A percentile compares a stretch with the other conserved stretches of the same genome.
These are phyloP conservation scores for Colletotrichum falcatum DNA, from an alignment of 2,329 filamentous ascomycete genomes.

Conservation along the genomic window DNA sequence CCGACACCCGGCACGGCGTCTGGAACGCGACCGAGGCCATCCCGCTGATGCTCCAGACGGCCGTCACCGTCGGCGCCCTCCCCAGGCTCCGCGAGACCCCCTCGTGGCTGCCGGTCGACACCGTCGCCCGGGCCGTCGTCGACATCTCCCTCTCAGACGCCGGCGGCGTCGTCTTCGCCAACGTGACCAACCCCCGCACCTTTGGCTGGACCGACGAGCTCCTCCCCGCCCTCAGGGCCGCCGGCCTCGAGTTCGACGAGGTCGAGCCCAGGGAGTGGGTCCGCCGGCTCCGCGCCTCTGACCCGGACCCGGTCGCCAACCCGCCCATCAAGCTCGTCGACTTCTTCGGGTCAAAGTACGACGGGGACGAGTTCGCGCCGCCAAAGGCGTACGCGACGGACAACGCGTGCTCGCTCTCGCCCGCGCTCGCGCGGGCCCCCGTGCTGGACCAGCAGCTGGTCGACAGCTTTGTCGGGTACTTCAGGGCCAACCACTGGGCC, in stretches of 20 bases:
- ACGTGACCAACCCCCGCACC: slow-evolving; percentile 60
- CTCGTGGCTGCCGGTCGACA: slow-evolving; percentile 61
- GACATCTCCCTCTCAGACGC: slow-evolving; percentile 51
- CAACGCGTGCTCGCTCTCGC: slow-evolving; percentile 55
- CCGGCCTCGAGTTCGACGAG: slow-evolving; percentile 59
- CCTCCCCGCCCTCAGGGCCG: slow-evolving; percentile 58
- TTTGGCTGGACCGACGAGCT: slow-evolving; percentile 65
- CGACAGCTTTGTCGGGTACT: slow-evolving; percentile 53
- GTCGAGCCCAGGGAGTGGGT: slow-evolving; percentile 60
- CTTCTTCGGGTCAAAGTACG: slow-evolving; percentile 55
- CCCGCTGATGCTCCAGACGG: slow-evolving; percentile 62
- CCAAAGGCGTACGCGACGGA: slow-evolving; percentile 57
- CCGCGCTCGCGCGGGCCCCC: slow-evolving; percentile 55
- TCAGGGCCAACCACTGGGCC: slow-evolving; percentile 53
- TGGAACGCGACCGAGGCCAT: slow-evolving; percentile 67
- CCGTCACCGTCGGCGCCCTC: slow-evolving; percentile 56
- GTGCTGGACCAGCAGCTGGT: slow-evolving; percentile 49
- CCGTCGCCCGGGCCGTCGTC: slow-evolving; percentile 55
- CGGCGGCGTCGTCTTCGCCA: slow-evolving; percentile 55
- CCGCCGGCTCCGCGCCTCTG: slow-evolving; percentile 54
- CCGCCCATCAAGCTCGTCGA: slow-evolving; percentile 65
- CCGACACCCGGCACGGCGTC: slow-evolving; percentile 58
- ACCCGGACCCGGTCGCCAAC: slow-evolving; percentile 59
- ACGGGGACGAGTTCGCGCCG: slow-evolving; percentile 59
- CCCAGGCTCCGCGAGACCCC: slow-evolving; percentile 59